Evolutionary conservation across 2,329 filamentous ascomycete species (phyloP).

Genomic region (Coniella vitis): DNA sequence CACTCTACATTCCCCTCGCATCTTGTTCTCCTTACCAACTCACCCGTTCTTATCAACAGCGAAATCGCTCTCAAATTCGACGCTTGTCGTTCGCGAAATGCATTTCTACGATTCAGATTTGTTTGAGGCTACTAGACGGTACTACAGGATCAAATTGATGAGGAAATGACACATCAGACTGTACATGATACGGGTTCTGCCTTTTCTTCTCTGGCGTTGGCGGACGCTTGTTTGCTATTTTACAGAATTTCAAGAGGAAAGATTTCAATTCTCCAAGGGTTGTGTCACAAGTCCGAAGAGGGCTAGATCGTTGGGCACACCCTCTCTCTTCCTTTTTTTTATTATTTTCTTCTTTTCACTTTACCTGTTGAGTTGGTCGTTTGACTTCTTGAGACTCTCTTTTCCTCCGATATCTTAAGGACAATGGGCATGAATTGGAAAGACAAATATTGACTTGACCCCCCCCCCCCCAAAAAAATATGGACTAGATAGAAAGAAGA

Average conservation of each 20-base stretch:
- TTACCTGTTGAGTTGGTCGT: neutral
- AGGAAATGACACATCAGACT: slow-evolving; percentile 15
- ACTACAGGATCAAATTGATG: slow-evolving; percentile 11
- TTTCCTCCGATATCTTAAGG: neutral
- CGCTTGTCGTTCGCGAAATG: slow-evolving; percentile 6
- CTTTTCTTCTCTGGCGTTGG: slow-evolving; percentile 14
- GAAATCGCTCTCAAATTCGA: slow-evolving; percentile 1
- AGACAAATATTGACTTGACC: slow-evolving; percentile 10
- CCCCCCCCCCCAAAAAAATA: slow-evolving; percentile 7
- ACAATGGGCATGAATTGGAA: slow-evolving; percentile 14
- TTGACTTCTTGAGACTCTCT: neutral
- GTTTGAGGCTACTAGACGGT: slow-evolving; percentile 7
- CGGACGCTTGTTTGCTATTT: slow-evolving; percentile 11
- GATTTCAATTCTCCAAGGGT: slow-evolving; percentile 10
- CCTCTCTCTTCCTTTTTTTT: neutral
- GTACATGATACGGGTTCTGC: slow-evolving; percentile 10
- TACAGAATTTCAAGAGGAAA: slow-evolving; percentile 12
- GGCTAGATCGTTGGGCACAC: neutral
- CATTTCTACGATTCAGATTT: slow-evolving; percentile 9
- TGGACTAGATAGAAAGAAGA: slow-evolving; percentile 14
- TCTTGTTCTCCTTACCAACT: neutral
- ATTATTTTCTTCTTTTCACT: too few species aligned
- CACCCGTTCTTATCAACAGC: slow-evolving; percentile 12
- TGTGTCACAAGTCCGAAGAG: slow-evolving; percentile 3
- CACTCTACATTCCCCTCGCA: neutral